Conservation (phyloP, 495 filamentous ascomycete genomes). For the Trichoderma reesei region DNA sequence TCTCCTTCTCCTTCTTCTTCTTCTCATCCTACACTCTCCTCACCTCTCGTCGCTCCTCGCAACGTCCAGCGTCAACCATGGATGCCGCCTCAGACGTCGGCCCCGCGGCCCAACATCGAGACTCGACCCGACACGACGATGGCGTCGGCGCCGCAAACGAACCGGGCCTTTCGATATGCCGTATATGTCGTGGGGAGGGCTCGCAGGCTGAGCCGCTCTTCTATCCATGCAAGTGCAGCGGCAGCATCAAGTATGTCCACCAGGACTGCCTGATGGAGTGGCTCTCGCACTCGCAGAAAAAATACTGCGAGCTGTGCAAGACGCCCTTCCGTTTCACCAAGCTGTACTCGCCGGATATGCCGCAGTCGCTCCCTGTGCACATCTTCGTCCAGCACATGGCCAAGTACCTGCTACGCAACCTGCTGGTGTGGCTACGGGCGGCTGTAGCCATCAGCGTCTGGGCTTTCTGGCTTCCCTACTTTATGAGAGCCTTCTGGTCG, state of each 20-base stretch:
- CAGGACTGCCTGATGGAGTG: slow-evolving; percentile 97
- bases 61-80: neutral
- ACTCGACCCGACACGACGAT: neutral
- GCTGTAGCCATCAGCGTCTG: slow-evolving; percentile 77
- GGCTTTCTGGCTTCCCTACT: slow-evolving; percentile 80
- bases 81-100: neutral
- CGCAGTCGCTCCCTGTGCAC: slow-evolving; percentile 61
- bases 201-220: slow-evolving; percentile 81
- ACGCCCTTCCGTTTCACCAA: slow-evolving; percentile 97
- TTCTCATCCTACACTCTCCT: no score
- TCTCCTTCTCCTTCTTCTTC: neutral
- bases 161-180: slow-evolving; percentile 60
- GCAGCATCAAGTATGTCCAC: slow-evolving; percentile 96
- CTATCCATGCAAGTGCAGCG: slow-evolving; percentile 96
- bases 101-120: neutral
- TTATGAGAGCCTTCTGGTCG: slow-evolving; percentile 84
- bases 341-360: slow-evolving; percentile 90
- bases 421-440: slow-evolving; percentile 68
- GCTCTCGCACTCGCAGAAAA: slow-evolving; percentile 96
- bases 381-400: slow-evolving; percentile 69
- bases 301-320: slow-evolving; percentile 98
- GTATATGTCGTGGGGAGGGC: slow-evolving; percentile 89
- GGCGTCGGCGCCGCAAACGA: neutral
- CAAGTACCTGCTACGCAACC: slow-evolving; percentile 56
- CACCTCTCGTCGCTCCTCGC: neutral